Conservation (phyloP, 2,329 filamentous ascomycete genomes). For the Colletotrichum paranaense region DNA sequence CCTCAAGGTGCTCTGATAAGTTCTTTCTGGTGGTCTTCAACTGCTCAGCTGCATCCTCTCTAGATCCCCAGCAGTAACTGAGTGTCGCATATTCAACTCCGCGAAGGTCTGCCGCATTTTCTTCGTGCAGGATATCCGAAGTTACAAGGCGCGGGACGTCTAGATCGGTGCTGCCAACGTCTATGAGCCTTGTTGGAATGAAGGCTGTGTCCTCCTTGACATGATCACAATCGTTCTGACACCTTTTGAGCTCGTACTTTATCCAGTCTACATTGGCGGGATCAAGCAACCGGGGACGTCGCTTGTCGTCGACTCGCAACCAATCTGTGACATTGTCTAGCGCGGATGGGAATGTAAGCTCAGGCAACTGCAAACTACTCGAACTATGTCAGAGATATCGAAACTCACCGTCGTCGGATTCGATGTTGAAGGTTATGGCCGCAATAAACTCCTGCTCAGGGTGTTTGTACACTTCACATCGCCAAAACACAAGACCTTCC, state of each 20-base stretch:
- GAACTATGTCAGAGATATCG: too few species aligned
- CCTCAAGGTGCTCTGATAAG: background rate
- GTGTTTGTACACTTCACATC: slow-evolving; percentile 1
- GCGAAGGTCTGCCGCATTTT: background rate
- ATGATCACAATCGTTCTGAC: background rate
- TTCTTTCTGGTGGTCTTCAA: background rate
- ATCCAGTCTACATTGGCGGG: background rate
- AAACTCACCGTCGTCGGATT: background rate
- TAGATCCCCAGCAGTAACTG: slow-evolving; percentile 13
- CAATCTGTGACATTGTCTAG: background rate
- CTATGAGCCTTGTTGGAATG: slow-evolving; percentile 2
- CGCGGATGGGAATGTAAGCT: too few species aligned
- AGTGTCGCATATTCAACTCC: background rate
- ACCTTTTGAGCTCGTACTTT: background rate
- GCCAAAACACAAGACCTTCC: slow-evolving; percentile 1
- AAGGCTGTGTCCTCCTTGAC: background rate
- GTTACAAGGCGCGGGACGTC: background rate
- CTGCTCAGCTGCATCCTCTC: background rate
- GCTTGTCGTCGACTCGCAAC: background rate
- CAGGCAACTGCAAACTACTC: too few species aligned
- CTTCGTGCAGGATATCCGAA: background rate
- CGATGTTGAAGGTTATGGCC: slow-evolving; percentile 1
- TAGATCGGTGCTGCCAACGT: background rate
- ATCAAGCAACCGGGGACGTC: background rate
- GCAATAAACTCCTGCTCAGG: background rate